Percentiles rank a stretch among this genome's conserved stretches.
phyloP scores from a whole-genome alignment of 2,329 filamentous ascomycete genomes.

The Fusarium subtropicale region DNA sequence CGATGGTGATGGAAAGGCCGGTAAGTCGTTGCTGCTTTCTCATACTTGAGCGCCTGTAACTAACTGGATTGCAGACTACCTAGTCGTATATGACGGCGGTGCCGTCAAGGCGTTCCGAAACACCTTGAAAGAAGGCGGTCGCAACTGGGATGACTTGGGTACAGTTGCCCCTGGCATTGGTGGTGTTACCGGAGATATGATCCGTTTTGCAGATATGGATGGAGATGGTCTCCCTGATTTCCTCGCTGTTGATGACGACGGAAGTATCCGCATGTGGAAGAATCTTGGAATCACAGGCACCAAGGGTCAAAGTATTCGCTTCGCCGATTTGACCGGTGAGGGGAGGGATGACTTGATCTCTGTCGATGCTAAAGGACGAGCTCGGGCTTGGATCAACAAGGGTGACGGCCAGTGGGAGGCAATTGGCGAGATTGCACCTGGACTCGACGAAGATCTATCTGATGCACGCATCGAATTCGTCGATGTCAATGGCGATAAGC shows the following conservation, averaged over 20 bases:
- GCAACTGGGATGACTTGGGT: conserved; percentile 19
- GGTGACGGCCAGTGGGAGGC: neutral
- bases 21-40: neutral
- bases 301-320: conserved; percentile 6
- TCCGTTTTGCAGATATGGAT: conserved; percentile 37
- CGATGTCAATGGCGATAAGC: conserved; percentile 29
- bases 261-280: conserved; percentile 39
- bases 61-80: conserved; percentile 17
- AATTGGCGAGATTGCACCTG: conserved; percentile 18
- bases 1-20: conserved; percentile 7
- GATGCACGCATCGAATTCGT: conserved; percentile 11
- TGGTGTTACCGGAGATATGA: conserved; percentile 20
- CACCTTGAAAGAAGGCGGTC: conserved; percentile 1
- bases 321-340: conserved; percentile 17
- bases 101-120: conserved; percentile 37
- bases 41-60: no score
- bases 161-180: conserved; percentile 20
- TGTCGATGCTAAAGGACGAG: conserved; percentile 12
- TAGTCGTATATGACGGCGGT: conserved; percentile 34
- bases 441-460: neutral
- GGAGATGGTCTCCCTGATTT: conserved; percentile 34
- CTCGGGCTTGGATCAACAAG: conserved; percentile 28
- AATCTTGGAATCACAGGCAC: conserved; percentile 17
- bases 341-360: conserved; percentile 15
- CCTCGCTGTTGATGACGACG: conserved; percentile 23